Evolutionary conservation across 2,329 filamentous ascomycete species (phyloP).

Genomic region (Aspergillus sp.): DNA sequence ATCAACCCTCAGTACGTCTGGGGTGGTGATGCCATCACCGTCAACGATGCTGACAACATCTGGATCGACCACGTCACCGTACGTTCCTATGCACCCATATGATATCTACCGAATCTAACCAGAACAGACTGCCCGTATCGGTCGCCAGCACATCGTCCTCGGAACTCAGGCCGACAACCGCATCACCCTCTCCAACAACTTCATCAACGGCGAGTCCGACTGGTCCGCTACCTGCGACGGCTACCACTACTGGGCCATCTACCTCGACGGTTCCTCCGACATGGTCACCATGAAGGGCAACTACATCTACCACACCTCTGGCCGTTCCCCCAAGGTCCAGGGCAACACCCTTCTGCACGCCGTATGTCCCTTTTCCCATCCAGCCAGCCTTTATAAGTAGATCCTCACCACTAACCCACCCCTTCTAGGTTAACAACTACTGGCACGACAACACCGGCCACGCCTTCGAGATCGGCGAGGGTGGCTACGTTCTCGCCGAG

Average conservation of each 20-base stretch:
- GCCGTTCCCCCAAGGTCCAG: conserved; percentile 58
- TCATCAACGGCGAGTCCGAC: conserved; percentile 55
- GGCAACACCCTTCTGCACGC: conserved; percentile 59
- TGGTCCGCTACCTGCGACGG: conserved; percentile 60
- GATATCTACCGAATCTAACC: neutral
- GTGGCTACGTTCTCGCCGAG: conserved; percentile 53
- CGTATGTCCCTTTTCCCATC: conserved; percentile 12
- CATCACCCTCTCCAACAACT: conserved; percentile 60
- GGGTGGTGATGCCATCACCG: conserved; percentile 59
- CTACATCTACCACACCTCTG: conserved; percentile 60
- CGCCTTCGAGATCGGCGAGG: conserved; percentile 54
- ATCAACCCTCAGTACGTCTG: conserved; percentile 61
- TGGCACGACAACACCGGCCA: conserved; percentile 56
- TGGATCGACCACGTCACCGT: conserved; percentile 48
- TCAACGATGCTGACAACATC: conserved; percentile 44
- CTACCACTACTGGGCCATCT: conserved; percentile 62
- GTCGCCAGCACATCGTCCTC: conserved; percentile 61
- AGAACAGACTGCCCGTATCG: conserved; percentile 51
- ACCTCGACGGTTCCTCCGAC: conserved; percentile 57
- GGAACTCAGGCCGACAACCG: conserved; percentile 55
- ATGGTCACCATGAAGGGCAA: conserved; percentile 60
- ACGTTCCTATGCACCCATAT: neutral
- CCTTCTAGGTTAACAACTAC: conserved; percentile 55
- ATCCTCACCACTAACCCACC: neutral
- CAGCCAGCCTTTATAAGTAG: neutral